phyloP scores from a whole-genome alignment of 2,329 filamentous ascomycete species.

The Diaporthe citri region DNA sequence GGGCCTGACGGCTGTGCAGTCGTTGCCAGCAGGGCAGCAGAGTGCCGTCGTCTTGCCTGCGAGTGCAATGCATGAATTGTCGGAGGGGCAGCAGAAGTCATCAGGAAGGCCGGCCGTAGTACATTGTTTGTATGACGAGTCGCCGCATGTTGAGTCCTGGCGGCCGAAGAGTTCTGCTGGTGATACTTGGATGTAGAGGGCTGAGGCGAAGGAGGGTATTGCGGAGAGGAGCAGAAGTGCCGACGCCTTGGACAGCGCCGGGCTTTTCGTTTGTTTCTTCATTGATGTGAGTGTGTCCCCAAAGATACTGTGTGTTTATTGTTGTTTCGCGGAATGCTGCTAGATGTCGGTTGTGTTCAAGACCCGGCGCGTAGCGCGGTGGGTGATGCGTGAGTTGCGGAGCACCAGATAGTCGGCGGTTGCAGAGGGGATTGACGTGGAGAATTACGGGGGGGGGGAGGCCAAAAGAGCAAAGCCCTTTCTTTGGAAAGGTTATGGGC shows the following conservation, averaged over 20 bases:
- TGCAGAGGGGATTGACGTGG: conserved; percentile 24
- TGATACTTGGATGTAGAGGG: conserved; percentile 34
- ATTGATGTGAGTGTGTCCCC: conserved; percentile 27
- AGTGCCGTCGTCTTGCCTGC: conserved; percentile 75
- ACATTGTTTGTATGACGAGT: conserved; percentile 62
- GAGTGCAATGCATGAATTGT: conserved; percentile 69
- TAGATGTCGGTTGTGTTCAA: conserved; percentile 29
- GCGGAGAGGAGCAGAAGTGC: conserved; percentile 34
- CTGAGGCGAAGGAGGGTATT: conserved; percentile 34
- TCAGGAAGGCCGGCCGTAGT: conserved; percentile 65
- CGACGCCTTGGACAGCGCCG: conserved; percentile 29
- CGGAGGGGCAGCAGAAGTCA: conserved; percentile 75
- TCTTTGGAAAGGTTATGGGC: conserved; percentile 20
- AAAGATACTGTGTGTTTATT: not conserved
- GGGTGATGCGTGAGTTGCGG: conserved; percentile 29
- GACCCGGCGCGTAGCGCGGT: conserved; percentile 34
- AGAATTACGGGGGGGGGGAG: conserved; percentile 20
- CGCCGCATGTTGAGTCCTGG: conserved; percentile 37
- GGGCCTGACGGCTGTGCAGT: conserved; percentile 72
- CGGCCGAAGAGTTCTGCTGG: conserved; percentile 34
- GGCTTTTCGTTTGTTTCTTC: conserved; percentile 24
- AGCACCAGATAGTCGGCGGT: conserved; percentile 21
- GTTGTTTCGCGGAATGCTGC: conserved; percentile 22
- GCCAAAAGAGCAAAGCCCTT: conserved; percentile 16
- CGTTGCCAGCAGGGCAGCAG: conserved; percentile 73